Percentiles rank a stretch among this genome's conserved stretches.
Conservation (phyloP, 2,329 filamentous ascomycete genomes). For the Trichoderma asperellum region DNA sequence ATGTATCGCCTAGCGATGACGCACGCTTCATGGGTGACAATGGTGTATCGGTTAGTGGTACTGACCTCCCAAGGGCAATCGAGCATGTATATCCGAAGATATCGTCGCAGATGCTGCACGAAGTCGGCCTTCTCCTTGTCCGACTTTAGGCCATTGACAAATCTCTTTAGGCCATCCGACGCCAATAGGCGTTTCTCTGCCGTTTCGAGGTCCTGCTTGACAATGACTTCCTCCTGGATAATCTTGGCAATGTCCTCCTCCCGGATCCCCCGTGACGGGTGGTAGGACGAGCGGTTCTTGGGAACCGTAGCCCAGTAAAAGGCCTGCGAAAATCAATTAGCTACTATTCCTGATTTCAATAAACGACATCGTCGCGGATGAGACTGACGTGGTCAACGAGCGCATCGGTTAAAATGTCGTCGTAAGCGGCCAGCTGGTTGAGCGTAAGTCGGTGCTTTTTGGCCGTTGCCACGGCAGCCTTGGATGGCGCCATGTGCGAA, state of each 20-base stretch:
- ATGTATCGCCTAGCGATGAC: slow-evolving; percentile 81
- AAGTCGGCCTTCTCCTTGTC: slow-evolving; percentile 87
- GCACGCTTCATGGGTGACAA: slow-evolving; percentile 85
- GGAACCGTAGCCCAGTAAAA: slow-evolving; percentile 97
- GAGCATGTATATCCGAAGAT: slow-evolving; percentile 88
- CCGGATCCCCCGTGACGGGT: slow-evolving; percentile 77
- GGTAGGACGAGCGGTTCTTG: slow-evolving; percentile 88
- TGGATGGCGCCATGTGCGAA: slow-evolving; percentile 44
- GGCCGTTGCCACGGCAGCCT: slow-evolving; percentile 37
- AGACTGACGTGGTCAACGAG: slow-evolving; percentile 87
- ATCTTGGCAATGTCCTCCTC: slow-evolving; percentile 65
- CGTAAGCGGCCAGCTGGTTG: slow-evolving; percentile 86
- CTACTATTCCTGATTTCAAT: background rate
- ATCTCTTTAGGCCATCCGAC: slow-evolving; percentile 74
- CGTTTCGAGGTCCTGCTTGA: slow-evolving; percentile 70
- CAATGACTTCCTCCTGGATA: slow-evolving; percentile 68
- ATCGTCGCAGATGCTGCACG: slow-evolving; percentile 80
- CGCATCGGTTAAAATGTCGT: slow-evolving; percentile 93
- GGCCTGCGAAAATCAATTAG: slow-evolving; percentile 57
- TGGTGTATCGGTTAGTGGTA: slow-evolving; percentile 93
- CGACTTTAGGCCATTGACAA: slow-evolving; percentile 67
- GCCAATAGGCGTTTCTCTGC: slow-evolving; percentile 75
- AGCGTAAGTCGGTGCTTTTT: slow-evolving; percentile 79
- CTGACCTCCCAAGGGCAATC: slow-evolving; percentile 93
- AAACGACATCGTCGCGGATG: slow-evolving; percentile 4